These are phyloP conservation scores for Raphanus hybrid DNA, from an alignment of 441 rosid species.

Conservation along the genomic window DNA sequence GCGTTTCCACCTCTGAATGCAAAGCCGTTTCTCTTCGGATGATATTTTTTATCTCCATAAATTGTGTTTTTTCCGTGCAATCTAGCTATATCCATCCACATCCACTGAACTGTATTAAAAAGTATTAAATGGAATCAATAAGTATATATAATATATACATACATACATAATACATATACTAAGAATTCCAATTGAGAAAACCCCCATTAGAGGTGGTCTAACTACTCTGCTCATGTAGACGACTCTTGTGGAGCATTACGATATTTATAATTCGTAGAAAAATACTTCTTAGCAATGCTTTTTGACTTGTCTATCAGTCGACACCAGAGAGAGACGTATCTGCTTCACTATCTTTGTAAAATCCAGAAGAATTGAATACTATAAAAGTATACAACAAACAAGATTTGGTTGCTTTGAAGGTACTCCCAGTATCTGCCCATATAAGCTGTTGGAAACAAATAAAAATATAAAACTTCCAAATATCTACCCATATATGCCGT, in stretches of 20 bases:
- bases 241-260: not conserved
- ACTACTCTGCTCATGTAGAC: not conserved
- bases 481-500: constrained; percentile 1
- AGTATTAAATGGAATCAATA: no score
- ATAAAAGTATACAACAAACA: not conserved
- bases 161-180: no score
- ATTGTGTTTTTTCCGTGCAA: no score
- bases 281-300: not conserved
- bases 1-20: no score
- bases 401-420: not conserved
- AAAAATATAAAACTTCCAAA: not conserved
- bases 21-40: no score
- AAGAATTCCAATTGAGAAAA: no score
- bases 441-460: not conserved
- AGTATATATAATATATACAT: no score
- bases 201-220: not conserved
- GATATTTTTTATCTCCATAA: no score
- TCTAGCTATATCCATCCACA: no score
- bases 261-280: not conserved
- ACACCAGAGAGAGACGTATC: not conserved
- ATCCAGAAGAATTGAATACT: constrained; percentile 4
- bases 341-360: not conserved
- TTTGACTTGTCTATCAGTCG: not conserved
- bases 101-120: no score
- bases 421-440: constrained; percentile 1